phyloP scores from a whole-genome alignment of 352 stramenopile genomes.

The Pythium coloratum region DNA sequence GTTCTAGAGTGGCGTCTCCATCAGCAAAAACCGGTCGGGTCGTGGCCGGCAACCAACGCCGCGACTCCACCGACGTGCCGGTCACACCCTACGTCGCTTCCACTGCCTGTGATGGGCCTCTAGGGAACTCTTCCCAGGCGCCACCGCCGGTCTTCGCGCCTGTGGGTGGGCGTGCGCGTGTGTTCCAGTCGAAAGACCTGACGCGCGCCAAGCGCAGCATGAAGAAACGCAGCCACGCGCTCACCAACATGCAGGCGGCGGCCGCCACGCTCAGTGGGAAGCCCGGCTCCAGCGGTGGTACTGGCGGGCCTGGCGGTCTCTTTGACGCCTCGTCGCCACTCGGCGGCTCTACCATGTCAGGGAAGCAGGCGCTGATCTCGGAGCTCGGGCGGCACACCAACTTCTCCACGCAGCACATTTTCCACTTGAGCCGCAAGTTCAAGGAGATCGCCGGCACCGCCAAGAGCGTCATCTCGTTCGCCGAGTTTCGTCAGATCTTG shows the following conservation, averaged over 20 bases:
- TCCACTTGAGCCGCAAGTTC: conserved; percentile 55
- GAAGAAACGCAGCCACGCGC: conserved; percentile 31
- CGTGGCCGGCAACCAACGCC: not conserved
- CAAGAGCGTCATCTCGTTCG: conserved; percentile 42
- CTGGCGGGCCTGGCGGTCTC: not conserved
- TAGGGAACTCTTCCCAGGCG: not conserved
- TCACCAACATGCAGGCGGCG: conserved; percentile 34
- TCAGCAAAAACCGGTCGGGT: not conserved
- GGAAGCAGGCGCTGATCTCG: conserved; percentile 50
- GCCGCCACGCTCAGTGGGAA: not conserved
- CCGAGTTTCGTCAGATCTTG: conserved; percentile 45
- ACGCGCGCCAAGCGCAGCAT: conserved; percentile 30
- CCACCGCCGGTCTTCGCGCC: conserved; percentile 19
- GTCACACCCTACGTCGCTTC: not conserved
- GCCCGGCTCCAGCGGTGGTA: not conserved
- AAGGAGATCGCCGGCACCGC: conserved; percentile 38
- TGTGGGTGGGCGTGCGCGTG: conserved; percentile 38
- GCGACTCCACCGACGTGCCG: not conserved
- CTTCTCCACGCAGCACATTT: conserved; percentile 48
- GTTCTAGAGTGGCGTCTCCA: not conserved
- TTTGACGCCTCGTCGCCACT: not conserved
- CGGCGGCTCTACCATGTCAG: not conserved
- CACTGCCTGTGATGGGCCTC: not conserved
- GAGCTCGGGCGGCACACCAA: conserved; percentile 41
- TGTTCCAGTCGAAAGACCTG: conserved; percentile 33